Percentiles rank a stretch among this genome's conserved stretches.
Evolutionary conservation across 352 stramenopile genomes (phyloP).

Genomic region (Phytophthora aleatoria): DNA sequence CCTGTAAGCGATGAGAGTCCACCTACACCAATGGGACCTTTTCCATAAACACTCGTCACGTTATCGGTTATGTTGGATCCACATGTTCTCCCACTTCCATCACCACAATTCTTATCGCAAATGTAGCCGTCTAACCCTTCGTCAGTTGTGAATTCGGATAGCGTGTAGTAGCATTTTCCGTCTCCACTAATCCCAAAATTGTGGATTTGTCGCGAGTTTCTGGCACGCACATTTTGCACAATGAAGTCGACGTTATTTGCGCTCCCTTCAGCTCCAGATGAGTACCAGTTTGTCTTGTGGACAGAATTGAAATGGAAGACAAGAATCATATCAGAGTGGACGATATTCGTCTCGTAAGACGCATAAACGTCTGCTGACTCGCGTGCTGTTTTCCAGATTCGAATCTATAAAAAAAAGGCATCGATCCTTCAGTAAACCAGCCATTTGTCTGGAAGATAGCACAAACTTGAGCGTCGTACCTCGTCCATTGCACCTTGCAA

Average conservation of each 20-base stretch:
- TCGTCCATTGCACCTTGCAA: constrained; percentile 55
- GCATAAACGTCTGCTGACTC: constrained; percentile 20
- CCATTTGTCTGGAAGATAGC: neutral
- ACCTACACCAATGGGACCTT: constrained; percentile 41
- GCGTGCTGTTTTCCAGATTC: constrained; percentile 38
- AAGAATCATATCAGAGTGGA: constrained; percentile 30
- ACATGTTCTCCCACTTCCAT: constrained; percentile 27
- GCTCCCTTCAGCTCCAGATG: constrained; percentile 38
- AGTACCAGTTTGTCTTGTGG: constrained; percentile 16
- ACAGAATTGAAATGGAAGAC: constrained; percentile 39
- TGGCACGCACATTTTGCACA: constrained; percentile 31
- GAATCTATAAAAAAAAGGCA: constrained; percentile 29
- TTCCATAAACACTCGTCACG: constrained; percentile 39
- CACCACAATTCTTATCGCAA: constrained; percentile 28
- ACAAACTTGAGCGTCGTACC: constrained; percentile 23
- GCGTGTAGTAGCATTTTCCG: constrained; percentile 47
- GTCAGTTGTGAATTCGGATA: constrained; percentile 5
- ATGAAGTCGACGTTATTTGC: constrained; percentile 47
- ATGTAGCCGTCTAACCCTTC: neutral
- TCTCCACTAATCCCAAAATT: constrained; percentile 38
- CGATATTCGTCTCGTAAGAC: constrained; percentile 28
- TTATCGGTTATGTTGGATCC: constrained; percentile 13
- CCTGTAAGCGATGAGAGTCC: constrained; percentile 29
- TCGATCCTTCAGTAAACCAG: neutral
- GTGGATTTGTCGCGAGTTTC: constrained; percentile 9